A percentile compares a stretch with the other conserved stretches of the same genome.
phyloP scores from a whole-genome alignment of 768 basidiomycete species.

The Trametes sanguinea region DNA sequence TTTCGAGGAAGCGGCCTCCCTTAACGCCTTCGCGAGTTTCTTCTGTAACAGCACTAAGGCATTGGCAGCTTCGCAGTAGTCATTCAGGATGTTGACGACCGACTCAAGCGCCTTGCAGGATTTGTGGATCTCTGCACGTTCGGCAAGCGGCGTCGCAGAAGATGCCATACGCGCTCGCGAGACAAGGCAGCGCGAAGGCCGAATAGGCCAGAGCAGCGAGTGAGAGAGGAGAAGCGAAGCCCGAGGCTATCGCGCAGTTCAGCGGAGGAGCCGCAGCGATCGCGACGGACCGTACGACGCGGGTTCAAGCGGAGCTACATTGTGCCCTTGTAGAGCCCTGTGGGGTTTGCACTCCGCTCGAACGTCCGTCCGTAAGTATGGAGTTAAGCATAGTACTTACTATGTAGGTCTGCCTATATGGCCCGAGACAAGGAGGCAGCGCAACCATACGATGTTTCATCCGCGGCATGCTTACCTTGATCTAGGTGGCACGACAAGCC shows the following conservation, averaged over 20 bases:
- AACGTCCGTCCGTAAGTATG: background rate
- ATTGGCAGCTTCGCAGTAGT: constrained; percentile 72
- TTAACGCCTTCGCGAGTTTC: constrained; percentile 70
- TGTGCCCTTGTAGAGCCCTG: too few species aligned
- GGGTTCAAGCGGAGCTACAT: background rate
- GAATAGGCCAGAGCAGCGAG: background rate
- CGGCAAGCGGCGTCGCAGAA: constrained; percentile 41
- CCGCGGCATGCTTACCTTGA: too few species aligned
- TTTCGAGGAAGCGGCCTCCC: constrained; percentile 63
- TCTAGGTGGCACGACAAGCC: too few species aligned
- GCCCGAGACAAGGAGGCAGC: too few species aligned
- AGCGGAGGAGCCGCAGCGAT: too few species aligned
- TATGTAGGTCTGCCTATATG: too few species aligned
- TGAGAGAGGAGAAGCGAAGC: background rate
- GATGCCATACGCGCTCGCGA: constrained; percentile 15
- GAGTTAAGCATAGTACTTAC: too few species aligned
- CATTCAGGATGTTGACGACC: constrained; percentile 64
- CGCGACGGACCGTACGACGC: constrained; percentile 2
- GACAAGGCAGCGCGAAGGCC: background rate
- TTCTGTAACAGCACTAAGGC: constrained; percentile 68
- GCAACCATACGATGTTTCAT: too few species aligned
- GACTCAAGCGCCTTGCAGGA: constrained; percentile 76
- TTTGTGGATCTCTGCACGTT: constrained; percentile 76
- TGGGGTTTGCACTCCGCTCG: background rate
- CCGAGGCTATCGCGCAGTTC: constrained; percentile 3